Base-by-base conservation (phyloP, 768 basidiomycete genomes). In the Hebeloma cylindrosporum region DNA sequence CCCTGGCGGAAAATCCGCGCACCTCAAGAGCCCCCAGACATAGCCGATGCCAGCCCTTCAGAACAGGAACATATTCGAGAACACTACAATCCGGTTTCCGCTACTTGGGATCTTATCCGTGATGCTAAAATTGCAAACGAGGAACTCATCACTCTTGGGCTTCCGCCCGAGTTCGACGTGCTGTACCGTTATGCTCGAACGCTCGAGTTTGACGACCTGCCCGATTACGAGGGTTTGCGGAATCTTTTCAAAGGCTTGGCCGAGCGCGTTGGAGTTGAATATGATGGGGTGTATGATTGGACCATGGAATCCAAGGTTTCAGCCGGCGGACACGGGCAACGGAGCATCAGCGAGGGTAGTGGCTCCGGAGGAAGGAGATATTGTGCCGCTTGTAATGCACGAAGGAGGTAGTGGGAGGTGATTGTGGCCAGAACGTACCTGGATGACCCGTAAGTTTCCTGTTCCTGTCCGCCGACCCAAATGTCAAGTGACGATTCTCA, bases 171-270 rank as follows among this genome's bases (percentile, higher is more conserved):
- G 65, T 89, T 92, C 47, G 85, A 85, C 51, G 78, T 89, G 42
- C 75, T 92, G 54, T 86, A 85, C 64, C 75, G 78, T 33, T 93
- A 93, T 66, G 82, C 85, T 16, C 79, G 91, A 33, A 82, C 81
- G 2, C 79, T 94, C 26, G 85, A 85, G 51, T 93, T 93, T 54
- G 88, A 88, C 57, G 91, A 93, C 68, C 73, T 89, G 29, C 92
- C 91, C 7, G 92, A 94, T 64, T 94, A 93, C 56, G 84, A 82
- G 32, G 90, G 90, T 20, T 70, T 93, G 17, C 75, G 90, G 31
- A 78, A 76, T 33, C 75, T 91, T 33, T 89, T 93, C 63, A 73
- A 76, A 11, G 77, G 74, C 3, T 59, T 85, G 8, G 82, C 77
- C 1, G 71, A 68, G 46, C 71, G 77, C 7, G 63, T 75, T n/a